Evolutionary conservation across 2,329 filamentous ascomycete genomes (phyloP), one percentile per base, ranked within the genome.

Genomic region (Fusarium pseudograminearum): DNA sequence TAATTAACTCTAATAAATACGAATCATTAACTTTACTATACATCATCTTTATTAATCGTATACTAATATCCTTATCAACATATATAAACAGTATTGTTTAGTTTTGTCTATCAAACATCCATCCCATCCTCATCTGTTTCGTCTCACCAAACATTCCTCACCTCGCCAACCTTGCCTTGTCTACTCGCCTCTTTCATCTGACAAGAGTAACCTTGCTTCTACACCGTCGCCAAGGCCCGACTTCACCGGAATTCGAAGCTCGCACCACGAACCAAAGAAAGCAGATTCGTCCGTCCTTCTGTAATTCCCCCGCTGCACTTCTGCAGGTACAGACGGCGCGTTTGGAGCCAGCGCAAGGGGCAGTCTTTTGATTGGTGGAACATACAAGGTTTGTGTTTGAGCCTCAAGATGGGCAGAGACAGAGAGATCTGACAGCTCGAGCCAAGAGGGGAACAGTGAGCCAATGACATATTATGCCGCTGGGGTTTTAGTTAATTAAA

Each of bases 291-390:
- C 42, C 47, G 36, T 34, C 40, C 40, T 50, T 36, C 34, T 42
- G 16, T 34, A 11, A 11, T 11, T 24, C 24, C 34, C 53, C 60
- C 60, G 30, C 45, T 34, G 16, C n/a, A 24, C 31, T 26, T 34
- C 33, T 51, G 47, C 47, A 51, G 47, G 47, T 51, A 38, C 33
- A 38, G 24, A 12, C 24, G 30, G 24, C 15, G 16, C 65, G 72
- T 73, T 72, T 74, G 69, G 69, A 65, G 71, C 69, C 73, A 73
- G 69, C 69, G 73, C 73, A 75, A 74, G 73, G 73, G 72, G 73
- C 60, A 36, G 18, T 11, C 7, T 38, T 26, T 56, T 69, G 38
- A 75, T 75, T 75, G 73, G 73, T 75, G 73, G 73, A 72, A 72
- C 64, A 64, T 69, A 41, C 44, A 59, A 58, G 36, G 51, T 61